Evolutionary conservation across 805 yeast genomes (phyloP), one percentile per base, ranked within the genome.

Genomic region (Clavispora phyllophila): DNA sequence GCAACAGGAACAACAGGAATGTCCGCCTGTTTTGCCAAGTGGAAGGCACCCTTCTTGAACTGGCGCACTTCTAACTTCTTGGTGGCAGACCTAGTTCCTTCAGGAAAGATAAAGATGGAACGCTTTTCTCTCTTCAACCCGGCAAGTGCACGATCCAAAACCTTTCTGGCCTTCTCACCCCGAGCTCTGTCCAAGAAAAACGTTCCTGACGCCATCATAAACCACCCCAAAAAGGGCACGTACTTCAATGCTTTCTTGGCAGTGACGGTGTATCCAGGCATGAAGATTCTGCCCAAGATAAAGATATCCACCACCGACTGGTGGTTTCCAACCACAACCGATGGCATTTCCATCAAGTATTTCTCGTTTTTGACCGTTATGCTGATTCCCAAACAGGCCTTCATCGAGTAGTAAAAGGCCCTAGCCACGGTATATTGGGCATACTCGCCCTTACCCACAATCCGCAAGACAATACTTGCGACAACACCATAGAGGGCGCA

Each of bases 21-120:
- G 33, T 79, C 80, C 5, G 95, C 95, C 65, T 89, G 96, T 49
- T 86, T 84, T 7, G 99, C 99, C 58, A 93, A 75, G 65, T 93
- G 97, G 81, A 93, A 93, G 0, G 98, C 97, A 42, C 99, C 99
- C 61, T 93, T 93, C 65, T 93, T 93, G 69, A 93, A 88, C 1
- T 96, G 95, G 39, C 88, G 73, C 60, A 93, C 66, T 3, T 73
- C 79, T 39, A 95, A 82, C 27, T 73, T 73, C 19, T 77, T 65
- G 9, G 84, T 66, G 50, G 83, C 85, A 0, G 97, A 88, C 64
- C 99, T 79, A 2, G 99, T 93, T 22, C 99, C 99, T 65, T 93
- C 99, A 20, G 98, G 96, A 73, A 90, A 93, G 67, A 93, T 80
- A 75, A 83, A 93, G 19, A 93, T 73, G 13, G 84, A 87, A 54